A percentile compares a stretch with the other conserved stretches of the same genome.
Evolutionary conservation across 176 grass and related monocot species (phyloP).

Genomic region (Oryza brachyantha): DNA sequence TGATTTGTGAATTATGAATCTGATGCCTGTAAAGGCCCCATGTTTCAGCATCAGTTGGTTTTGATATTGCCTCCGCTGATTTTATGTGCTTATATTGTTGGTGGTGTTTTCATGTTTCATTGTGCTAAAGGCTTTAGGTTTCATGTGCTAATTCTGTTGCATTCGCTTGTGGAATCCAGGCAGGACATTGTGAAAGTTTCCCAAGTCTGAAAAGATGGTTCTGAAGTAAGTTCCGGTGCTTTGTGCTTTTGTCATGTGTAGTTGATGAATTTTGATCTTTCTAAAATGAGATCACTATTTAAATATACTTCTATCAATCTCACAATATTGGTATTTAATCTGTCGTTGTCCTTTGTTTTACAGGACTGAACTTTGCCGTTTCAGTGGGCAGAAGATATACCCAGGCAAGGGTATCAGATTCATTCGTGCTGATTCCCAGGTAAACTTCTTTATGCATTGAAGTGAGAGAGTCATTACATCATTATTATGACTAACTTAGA

Average conservation of each 20-base stretch:
- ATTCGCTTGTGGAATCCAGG: neutral
- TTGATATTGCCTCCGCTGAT: neutral
- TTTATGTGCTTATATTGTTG: neutral
- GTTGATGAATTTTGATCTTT: neutral
- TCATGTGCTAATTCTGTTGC: neutral
- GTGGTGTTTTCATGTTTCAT: neutral
- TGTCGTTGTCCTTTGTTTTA: neutral
- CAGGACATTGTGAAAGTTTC: conserved; percentile 35
- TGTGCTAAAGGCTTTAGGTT: neutral
- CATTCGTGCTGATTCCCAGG: conserved; percentile 81
- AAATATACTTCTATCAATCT: neutral
- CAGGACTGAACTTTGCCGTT: conserved; percentile 96
- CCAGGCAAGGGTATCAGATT: conserved; percentile 90
- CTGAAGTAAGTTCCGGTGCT: conserved; percentile 57
- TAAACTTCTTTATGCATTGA: conserved; percentile 14
- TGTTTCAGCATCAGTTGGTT: neutral
- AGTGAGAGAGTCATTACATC: neutral
- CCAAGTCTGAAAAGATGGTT: conserved; percentile 61
- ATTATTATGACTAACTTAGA: neutral
- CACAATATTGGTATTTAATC: neutral
- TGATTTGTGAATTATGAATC: neutral
- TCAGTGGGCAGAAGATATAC: conserved; percentile 89
- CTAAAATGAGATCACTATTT: neutral
- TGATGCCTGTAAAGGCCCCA: conserved; percentile 11
- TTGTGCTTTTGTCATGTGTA: neutral